phyloP scores from a whole-genome alignment of 1,284 basidiomycete genomes.

The Apiotrichum gamsii region DNA sequence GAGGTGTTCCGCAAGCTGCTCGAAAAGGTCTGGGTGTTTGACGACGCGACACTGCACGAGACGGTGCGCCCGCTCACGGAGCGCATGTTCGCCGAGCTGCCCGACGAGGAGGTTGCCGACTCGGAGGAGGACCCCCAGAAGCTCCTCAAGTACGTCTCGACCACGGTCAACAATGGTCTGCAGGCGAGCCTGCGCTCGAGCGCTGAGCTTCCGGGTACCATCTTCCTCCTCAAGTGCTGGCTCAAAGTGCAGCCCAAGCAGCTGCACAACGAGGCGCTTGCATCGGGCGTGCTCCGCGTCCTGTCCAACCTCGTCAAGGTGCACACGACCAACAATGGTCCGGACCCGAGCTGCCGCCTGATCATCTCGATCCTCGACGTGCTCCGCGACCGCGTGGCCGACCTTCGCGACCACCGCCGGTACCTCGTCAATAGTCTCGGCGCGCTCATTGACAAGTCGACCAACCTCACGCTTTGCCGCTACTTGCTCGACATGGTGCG shows the following conservation, averaged over 20 bases:
- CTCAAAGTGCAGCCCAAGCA: slow-evolving; percentile 74
- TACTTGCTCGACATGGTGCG: slow-evolving; percentile 82
- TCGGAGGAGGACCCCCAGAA: slow-evolving; percentile 59
- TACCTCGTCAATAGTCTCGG: slow-evolving; percentile 68
- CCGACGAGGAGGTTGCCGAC: slow-evolving; percentile 73
- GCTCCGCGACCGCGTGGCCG: slow-evolving; percentile 51
- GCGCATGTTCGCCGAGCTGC: slow-evolving; percentile 74
- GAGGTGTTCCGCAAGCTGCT: slow-evolving; percentile 79
- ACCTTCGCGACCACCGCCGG: slow-evolving; percentile 53
- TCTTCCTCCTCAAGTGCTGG: slow-evolving; percentile 83
- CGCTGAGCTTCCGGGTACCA: slow-evolving; percentile 61
- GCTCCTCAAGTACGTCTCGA: slow-evolving; percentile 72
- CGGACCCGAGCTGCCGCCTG: slow-evolving; percentile 44
- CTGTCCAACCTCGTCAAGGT: slow-evolving; percentile 84
- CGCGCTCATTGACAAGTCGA: slow-evolving; percentile 87
- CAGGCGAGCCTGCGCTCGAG: slow-evolving; percentile 32
- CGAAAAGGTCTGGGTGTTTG: slow-evolving; percentile 75
- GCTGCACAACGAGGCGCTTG: slow-evolving; percentile 68
- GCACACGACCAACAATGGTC: slow-evolving; percentile 59
- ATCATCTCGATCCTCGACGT: slow-evolving; percentile 53
- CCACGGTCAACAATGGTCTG: slow-evolving; percentile 68
- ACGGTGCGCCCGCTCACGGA: slow-evolving; percentile 78
- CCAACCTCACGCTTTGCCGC: slow-evolving; percentile 69
- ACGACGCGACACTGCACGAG: slow-evolving; percentile 70
- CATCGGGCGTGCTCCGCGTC: slow-evolving; percentile 70